Evolutionary conservation across 192 early-diverging fungal genomes (phyloP), one percentile per base, ranked within the genome.

Genomic region (Backusella liffmaniae): DNA sequence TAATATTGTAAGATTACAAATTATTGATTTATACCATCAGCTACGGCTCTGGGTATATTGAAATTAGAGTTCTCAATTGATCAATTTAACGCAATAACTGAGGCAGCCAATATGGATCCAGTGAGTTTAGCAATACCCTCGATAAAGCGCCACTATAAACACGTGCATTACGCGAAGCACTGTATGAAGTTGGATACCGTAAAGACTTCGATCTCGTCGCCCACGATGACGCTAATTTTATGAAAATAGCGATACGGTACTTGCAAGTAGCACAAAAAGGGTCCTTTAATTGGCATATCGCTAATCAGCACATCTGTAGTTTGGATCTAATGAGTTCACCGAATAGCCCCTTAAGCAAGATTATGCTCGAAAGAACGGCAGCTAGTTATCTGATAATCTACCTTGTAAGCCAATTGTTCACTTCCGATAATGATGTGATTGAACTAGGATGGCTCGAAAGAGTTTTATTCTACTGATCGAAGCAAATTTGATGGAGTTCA

Each of bases 11-110:
- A 23, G 10, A 69, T 36, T 35, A 26, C 0, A 36, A 41, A 69
- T 41, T 8, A 69, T 41, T 69, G 67, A 69, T 41, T 69, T 69
- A 69, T 69, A 69, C 39, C 67, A 36, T 69, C 67, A 41, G 5
- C 18, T 23, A n/a, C 36, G 6, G 67, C 37, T 7, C 6, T 69
- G n/a, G 37, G 41, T 41, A 69, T 69, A 69, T 69, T 69, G 34
- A 68, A 68, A 68, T n/a, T 7, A 41, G 36, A 68, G 29, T 41
- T 39, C 8, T 36, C 67, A 23, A 41, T 26, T 69, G 36, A 69
- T 69, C 67, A 41, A 39, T 69, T 69, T 69, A 10, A 69, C 36
- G 5, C 67, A 21, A 41, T 69, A 26, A 26, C 21, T 39, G n/a
- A 23, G 3, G 36, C 67, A 69, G n/a, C 6, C 13, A 39, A 26